Evolutionary conservation across 148 eudicot species (phyloP).

Genomic region (Persicaria tinctoria): DNA sequence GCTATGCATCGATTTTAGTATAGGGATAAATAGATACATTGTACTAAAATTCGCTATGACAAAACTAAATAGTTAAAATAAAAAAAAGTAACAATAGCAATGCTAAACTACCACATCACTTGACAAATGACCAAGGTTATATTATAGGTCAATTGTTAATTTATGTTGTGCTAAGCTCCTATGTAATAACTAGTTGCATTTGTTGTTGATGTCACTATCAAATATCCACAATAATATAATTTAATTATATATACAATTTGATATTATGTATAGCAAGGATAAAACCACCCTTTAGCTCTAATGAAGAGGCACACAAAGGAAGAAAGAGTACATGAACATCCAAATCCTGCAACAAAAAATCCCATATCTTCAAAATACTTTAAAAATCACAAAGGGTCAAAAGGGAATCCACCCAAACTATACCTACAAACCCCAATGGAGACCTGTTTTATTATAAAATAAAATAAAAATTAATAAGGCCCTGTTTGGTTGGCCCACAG

Average conservation of each 20-base stretch:
- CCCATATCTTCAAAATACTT: slow-evolving; percentile 3
- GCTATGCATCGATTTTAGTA: too few species aligned
- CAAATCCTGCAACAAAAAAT: slow-evolving; percentile 7
- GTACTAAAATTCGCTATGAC: too few species aligned
- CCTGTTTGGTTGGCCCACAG: slow-evolving; percentile 8
- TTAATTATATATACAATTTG: background rate
- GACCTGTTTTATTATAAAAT: background rate
- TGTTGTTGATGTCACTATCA: background rate
- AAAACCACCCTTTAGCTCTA: slow-evolving; percentile 5
- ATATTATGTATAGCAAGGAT: slow-evolving; percentile 1
- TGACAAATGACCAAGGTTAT: background rate
- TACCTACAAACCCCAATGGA: background rate
- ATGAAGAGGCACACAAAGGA: background rate
- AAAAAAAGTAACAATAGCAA: background rate
- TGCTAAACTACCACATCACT: background rate
- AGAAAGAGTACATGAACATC: background rate
- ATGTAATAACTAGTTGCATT: slow-evolving; percentile 7
- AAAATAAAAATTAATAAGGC: background rate
- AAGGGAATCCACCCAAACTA: background rate
- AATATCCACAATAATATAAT: background rate
- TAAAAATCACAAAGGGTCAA: background rate
- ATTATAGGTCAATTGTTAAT: slow-evolving; percentile 5
- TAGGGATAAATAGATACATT: too few species aligned
- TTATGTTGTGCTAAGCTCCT: background rate
- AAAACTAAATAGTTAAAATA: background rate